phyloP scores from a whole-genome alignment of 192 early-diverging fungal genomes.

The Backusella tuberculispora region DNA sequence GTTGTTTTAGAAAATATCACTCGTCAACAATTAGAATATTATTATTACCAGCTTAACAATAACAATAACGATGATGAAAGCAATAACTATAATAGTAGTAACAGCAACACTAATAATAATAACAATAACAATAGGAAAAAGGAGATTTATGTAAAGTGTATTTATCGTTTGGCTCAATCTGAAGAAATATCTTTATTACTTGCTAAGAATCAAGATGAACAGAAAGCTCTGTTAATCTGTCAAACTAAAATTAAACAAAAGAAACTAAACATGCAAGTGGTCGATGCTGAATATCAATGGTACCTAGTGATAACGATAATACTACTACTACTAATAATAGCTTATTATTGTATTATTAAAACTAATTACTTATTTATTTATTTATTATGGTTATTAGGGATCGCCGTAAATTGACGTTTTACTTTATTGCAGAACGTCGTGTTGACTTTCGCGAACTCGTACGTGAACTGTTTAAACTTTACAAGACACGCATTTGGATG shows the following conservation, averaged over 20 bases:
- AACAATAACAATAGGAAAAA: slow-evolving; percentile 37
- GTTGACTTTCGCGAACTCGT: slow-evolving; percentile 98
- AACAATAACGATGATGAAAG: slow-evolving; percentile 5
- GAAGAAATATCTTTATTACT: slow-evolving; percentile 79
- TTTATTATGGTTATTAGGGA: slow-evolving; percentile 60
- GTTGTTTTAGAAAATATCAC: slow-evolving; percentile 70
- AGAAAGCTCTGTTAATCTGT: slow-evolving; percentile 84
- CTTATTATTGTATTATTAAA: slow-evolving; percentile 8
- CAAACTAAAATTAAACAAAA: slow-evolving; percentile 88
- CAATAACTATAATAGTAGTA: slow-evolving; percentile 38
- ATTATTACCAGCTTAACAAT: slow-evolving; percentile 44
- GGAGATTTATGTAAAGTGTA: slow-evolving; percentile 75
- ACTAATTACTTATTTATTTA: background rate
- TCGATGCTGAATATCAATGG: slow-evolving; percentile 98
- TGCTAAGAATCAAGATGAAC: slow-evolving; percentile 86
- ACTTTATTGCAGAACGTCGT: slow-evolving; percentile 91
- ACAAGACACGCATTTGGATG: slow-evolving; percentile 99
- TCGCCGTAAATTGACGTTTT: slow-evolving; percentile 96
- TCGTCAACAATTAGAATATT: slow-evolving; percentile 46
- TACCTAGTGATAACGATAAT: slow-evolving; percentile 37
- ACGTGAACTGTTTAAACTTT: slow-evolving; percentile 94
- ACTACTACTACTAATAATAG: background rate
- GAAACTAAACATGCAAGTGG: slow-evolving; percentile 92
- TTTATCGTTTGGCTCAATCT: slow-evolving; percentile 79
- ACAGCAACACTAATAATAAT: slow-evolving; percentile 24